Conservation (phyloP, 106 monocot genomes). For the Acorus calamus region DNA sequence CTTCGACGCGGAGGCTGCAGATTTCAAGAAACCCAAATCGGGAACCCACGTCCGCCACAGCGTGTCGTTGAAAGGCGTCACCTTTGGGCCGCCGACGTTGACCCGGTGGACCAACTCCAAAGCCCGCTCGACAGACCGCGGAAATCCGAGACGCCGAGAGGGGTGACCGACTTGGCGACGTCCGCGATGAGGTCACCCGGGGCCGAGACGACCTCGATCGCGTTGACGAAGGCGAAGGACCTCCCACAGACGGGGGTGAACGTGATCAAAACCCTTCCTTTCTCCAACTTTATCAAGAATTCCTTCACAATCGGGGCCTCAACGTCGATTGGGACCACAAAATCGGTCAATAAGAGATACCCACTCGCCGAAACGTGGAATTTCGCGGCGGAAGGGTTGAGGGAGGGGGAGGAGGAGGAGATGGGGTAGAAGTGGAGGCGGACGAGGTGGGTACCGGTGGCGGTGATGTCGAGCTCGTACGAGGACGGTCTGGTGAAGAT, state of each 20-base stretch:
- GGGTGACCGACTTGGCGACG: conserved; percentile 27
- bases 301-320: conserved; percentile 47
- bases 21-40: conserved; percentile 29
- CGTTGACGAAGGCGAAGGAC: conserved; percentile 67
- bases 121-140: conserved; percentile 34
- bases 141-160: conserved; percentile 10
- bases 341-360: conserved; percentile 46
- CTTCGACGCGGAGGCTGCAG: conserved; percentile 1
- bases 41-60: conserved; percentile 87
- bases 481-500: conserved; percentile 45
- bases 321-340: conserved; percentile 5
- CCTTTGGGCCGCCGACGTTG: conserved; percentile 70
- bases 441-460: conserved; percentile 34
- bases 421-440: conserved; percentile 87
- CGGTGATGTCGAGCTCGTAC: conserved; percentile 44
- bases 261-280: conserved; percentile 32
- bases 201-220: conserved; percentile 74
- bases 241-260: conserved; percentile 37
- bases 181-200: conserved; percentile 47
- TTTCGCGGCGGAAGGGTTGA: conserved; percentile 3
- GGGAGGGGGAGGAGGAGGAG: conserved; percentile 22
- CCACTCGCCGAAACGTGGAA: conserved; percentile 37
- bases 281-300: conserved; percentile 36
- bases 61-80: conserved; percentile 86
- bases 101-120: conserved; percentile 58